Percentiles rank a stretch among this genome's conserved stretches.
phyloP scores from a whole-genome alignment of 108 stramenopile species.

The Parietichytrium sp. region DNA sequence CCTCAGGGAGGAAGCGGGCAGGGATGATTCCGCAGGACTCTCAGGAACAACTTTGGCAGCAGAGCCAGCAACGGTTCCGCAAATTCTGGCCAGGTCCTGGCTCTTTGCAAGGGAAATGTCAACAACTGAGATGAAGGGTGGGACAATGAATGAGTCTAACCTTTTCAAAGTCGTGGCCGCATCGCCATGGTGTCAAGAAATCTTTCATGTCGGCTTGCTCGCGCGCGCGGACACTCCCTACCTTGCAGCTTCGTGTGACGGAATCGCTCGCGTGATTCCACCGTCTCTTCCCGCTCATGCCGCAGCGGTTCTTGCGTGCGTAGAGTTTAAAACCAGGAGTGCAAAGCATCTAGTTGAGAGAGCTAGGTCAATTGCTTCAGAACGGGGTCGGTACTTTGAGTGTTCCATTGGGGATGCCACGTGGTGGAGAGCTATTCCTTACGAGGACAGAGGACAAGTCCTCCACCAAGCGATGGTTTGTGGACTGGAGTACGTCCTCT shows the following conservation, averaged over 20 bases:
- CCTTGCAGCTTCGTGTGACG: not conserved
- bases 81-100: too few relatives aligned
- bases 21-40: too few relatives aligned
- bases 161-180: not conserved
- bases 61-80: too few relatives aligned
- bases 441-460: not conserved
- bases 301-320: not conserved
- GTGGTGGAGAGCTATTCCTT: not conserved
- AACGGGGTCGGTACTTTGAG: not conserved
- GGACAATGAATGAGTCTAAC: not conserved
- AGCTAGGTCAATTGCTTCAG: not conserved
- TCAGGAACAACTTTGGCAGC: too few relatives aligned
- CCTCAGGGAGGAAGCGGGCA: too few relatives aligned
- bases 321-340: not conserved
- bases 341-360: not conserved
- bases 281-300: not conserved
- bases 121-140: not conserved
- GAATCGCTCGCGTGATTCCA: not conserved
- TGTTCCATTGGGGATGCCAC: not conserved
- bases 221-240: not conserved
- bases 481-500: too few relatives aligned
- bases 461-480: not conserved
- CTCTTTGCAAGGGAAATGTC: not conserved
- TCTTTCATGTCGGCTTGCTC: not conserved
- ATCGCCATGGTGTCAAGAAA: not conserved